Base-by-base conservation (phyloP, 495 filamentous ascomycete genomes). In the Aspergillus ostianus region DNA sequence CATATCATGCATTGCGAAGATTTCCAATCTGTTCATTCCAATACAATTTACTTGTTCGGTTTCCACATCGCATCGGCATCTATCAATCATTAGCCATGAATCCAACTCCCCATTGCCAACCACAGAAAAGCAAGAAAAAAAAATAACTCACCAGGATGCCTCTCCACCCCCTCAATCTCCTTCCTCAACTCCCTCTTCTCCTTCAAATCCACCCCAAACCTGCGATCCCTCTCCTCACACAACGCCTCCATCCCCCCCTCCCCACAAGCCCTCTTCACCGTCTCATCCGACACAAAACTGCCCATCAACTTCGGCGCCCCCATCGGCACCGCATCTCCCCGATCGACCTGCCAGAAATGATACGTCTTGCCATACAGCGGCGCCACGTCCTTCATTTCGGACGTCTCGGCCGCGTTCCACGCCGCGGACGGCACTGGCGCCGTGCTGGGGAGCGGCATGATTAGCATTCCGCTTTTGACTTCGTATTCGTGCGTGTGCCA, bases 401-500 rank as follows among this genome's bases (percentile, higher is more conserved):
- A 80, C 10, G 79, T 90, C 78, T 96, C 91, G 20, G 89, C 89
- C 17, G 70, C 72, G 57, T 94, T 89, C 92, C 91, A 95, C 0
- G 67, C 80, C 0, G 69, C 62, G 2, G 72, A 72, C 3, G 86
- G 86, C 2, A 90, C 71, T 0, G 62, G 67, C 0, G 71, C 10
- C 36, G 13, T 41, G 13, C 12, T 63, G 0, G 91, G 88, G 8
- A 84, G 78, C 0, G 92, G 91, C 91, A 96, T 90, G 61, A 93
- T 80, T 3, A 96, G 80, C 87, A 92, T 88, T 0, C 92, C 91
- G 29, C 83, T 86, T 64, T 94, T 94, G 10, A 96, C 90, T 66
- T 96, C 92, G 71, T 88, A 96, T 29, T 90, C 89, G 67, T 94
- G 90, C 26, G 80, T 82, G 70, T 93, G 90, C 90, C 90, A 95